Percentiles rank a stretch among this genome's conserved stretches.
phyloP scores from a whole-genome alignment of 2,329 filamentous ascomycete genomes.

The Zymoseptoria pseudotritici region DNA sequence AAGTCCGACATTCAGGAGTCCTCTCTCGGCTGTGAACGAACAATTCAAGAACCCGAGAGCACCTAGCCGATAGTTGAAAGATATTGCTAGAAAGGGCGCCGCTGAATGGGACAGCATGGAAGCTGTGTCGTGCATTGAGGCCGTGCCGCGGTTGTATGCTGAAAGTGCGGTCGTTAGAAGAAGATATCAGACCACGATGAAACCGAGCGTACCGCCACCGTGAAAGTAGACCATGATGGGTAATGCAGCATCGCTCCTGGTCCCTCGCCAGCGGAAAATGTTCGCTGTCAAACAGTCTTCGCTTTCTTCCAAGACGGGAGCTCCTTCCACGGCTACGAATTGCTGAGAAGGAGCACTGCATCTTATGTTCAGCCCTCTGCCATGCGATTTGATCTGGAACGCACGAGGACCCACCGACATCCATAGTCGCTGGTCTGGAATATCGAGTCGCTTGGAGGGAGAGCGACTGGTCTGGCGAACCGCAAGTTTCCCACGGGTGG shows the following conservation, averaged over 20 bases:
- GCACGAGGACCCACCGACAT: neutral
- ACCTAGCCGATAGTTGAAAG: slow-evolving; percentile 39
- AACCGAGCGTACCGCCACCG: slow-evolving; percentile 29
- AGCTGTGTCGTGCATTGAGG: slow-evolving; percentile 37
- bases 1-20: slow-evolving; percentile 34
- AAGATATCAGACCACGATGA: neutral
- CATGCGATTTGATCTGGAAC: neutral
- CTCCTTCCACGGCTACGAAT: neutral
- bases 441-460: neutral
- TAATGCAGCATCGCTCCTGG: neutral
- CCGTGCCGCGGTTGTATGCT: slow-evolving; percentile 30
- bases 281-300: neutral
- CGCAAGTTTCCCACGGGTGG: slow-evolving; percentile 28
- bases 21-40: slow-evolving; percentile 33
- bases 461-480: slow-evolving; percentile 20
- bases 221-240: neutral
- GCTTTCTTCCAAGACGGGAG: neutral
- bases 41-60: slow-evolving; percentile 40
- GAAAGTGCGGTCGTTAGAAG: neutral
- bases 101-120: neutral
- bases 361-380: neutral
- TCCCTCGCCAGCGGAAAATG: neutral
- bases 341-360: neutral
- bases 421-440: neutral
- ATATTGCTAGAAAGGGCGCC: neutral